phyloP scores from a whole-genome alignment of 805 yeast genomes.

The Yueomyces sinensis region DNA sequence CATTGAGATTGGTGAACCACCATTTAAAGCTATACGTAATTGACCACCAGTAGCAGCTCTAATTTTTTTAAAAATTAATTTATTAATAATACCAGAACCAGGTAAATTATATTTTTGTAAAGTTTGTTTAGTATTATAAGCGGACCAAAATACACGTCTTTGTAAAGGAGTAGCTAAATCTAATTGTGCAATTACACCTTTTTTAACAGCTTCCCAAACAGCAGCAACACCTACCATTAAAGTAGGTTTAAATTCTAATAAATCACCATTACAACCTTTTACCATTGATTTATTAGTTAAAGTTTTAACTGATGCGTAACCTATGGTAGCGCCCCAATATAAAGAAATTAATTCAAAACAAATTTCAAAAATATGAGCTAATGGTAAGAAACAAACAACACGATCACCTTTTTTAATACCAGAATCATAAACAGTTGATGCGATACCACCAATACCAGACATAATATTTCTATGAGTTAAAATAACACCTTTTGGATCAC shows the following conservation, averaged over 20 bases:
- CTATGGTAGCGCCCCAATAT: slow-evolving; percentile 82
- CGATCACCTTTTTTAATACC: slow-evolving; percentile 46
- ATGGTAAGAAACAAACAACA: slow-evolving; percentile 78
- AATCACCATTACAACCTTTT: slow-evolving; percentile 78
- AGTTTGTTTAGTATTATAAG: slow-evolving; percentile 59
- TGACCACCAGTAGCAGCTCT: slow-evolving; percentile 93
- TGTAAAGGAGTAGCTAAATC: slow-evolving; percentile 46
- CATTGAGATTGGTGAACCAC: slow-evolving; percentile 80
- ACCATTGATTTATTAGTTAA: slow-evolving; percentile 61
- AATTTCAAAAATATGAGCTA: slow-evolving; percentile 92
- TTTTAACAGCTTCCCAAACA: slow-evolving; percentile 91
- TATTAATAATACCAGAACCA: slow-evolving; percentile 50
- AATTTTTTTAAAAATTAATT: slow-evolving; percentile 69
- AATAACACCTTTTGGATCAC: slow-evolving; percentile 70
- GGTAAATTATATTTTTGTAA: slow-evolving; percentile 60
- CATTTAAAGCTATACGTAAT: slow-evolving; percentile 60
- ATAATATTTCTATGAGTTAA: slow-evolving; percentile 52
- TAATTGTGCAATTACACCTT: slow-evolving; percentile 77
- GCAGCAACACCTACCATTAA: slow-evolving; percentile 98
- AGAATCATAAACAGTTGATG: slow-evolving; percentile 42
- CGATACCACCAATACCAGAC: slow-evolving; percentile 79
- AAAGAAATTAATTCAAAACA: slow-evolving; percentile 69
- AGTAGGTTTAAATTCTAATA: slow-evolving; percentile 78
- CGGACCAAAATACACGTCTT: slow-evolving; percentile 83
- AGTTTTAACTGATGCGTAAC: slow-evolving; percentile 90